A percentile compares a stretch with the other conserved stretches of the same genome.
These are phyloP conservation scores for Diplodia intermedia DNA, from an alignment of 2,329 filamentous ascomycete species.

Conservation along the genomic window DNA sequence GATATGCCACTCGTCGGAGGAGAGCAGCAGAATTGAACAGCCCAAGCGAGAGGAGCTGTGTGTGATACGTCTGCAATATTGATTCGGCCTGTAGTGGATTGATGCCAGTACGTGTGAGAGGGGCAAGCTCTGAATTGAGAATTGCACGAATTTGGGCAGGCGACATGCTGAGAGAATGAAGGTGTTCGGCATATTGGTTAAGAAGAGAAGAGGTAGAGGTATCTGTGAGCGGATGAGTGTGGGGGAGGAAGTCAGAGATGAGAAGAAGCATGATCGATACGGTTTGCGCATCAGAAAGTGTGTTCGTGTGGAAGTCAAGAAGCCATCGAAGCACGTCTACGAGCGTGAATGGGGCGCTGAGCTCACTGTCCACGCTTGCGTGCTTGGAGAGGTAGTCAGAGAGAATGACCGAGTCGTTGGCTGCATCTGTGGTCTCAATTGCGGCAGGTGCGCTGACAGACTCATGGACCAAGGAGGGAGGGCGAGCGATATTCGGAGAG, in stretches of 20 bases:
- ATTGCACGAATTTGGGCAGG: constrained; percentile 51
- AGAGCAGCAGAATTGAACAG: constrained; percentile 61
- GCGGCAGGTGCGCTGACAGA: constrained; percentile 10
- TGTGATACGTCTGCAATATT: constrained; percentile 64
- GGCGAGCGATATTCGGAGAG: constrained; percentile 24
- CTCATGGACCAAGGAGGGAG: constrained; percentile 13
- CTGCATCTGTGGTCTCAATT: constrained; percentile 39
- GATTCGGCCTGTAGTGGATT: constrained; percentile 61
- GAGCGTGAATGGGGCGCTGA: constrained; percentile 48
- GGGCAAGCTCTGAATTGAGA: constrained; percentile 49
- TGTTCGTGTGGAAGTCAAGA: constrained; percentile 51
- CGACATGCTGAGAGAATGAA: constrained; percentile 47
- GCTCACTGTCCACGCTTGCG: constrained; percentile 45
- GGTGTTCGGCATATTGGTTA: constrained; percentile 50
- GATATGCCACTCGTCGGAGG: constrained; percentile 63
- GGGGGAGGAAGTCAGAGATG: constrained; percentile 54
- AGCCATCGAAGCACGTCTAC: constrained; percentile 53
- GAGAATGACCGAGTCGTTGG: constrained; percentile 41
- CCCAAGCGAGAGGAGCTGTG: constrained; percentile 57
- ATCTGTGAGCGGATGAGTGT: constrained; percentile 46
- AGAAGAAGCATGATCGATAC: constrained; percentile 56
- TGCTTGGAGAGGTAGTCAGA: constrained; percentile 46
- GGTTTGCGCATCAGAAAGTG: constrained; percentile 55
- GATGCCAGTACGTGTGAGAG: constrained; percentile 53
- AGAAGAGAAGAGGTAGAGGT: constrained; percentile 40